phyloP scores from a whole-genome alignment of 1,284 basidiomycete genomes.

The Sphagnurus paluster region DNA sequence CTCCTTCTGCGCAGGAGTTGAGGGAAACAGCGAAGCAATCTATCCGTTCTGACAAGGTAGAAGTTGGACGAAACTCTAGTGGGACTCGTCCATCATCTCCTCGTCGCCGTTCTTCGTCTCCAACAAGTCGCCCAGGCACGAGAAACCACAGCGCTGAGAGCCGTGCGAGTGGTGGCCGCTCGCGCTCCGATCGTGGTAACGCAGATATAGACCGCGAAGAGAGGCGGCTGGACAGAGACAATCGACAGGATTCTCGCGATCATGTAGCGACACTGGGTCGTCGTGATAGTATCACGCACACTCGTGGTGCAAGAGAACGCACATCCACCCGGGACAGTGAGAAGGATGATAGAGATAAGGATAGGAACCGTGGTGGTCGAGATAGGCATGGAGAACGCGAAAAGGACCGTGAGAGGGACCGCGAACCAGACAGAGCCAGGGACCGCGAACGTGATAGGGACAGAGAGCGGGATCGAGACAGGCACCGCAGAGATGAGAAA shows the following conservation, averaged over 20 bases:
- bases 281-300: conserved; percentile 48
- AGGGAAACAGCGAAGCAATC: conserved; percentile 74
- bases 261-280: conserved; percentile 36
- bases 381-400: conserved; percentile 49
- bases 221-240: conserved; percentile 45
- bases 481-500: conserved; percentile 38
- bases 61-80: conserved; percentile 44
- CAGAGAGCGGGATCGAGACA: conserved; percentile 37
- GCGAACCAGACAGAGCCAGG: conserved; percentile 39
- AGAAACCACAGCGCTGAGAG: conserved; percentile 73
- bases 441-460: conserved; percentile 42
- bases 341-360: conserved; percentile 40
- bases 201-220: conserved; percentile 53
- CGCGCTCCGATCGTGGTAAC: conserved; percentile 49
- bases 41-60: conserved; percentile 45
- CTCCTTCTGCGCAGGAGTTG: conserved; percentile 75
- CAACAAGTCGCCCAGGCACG: conserved; percentile 64
- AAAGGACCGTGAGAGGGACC: conserved; percentile 51
- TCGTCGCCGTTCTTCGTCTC: conserved; percentile 64
- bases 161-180: conserved; percentile 64
- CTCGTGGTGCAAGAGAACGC: conserved; percentile 45
- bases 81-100: conserved; percentile 57
- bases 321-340: conserved; percentile 36
- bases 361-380: conserved; percentile 44
- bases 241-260: conserved; percentile 42